A percentile compares a stretch with the other conserved stretches of the same genome.
These are phyloP conservation scores for Chaetomium tenue DNA, from an alignment of 495 filamentous ascomycete genomes.

Conservation along the genomic window DNA sequence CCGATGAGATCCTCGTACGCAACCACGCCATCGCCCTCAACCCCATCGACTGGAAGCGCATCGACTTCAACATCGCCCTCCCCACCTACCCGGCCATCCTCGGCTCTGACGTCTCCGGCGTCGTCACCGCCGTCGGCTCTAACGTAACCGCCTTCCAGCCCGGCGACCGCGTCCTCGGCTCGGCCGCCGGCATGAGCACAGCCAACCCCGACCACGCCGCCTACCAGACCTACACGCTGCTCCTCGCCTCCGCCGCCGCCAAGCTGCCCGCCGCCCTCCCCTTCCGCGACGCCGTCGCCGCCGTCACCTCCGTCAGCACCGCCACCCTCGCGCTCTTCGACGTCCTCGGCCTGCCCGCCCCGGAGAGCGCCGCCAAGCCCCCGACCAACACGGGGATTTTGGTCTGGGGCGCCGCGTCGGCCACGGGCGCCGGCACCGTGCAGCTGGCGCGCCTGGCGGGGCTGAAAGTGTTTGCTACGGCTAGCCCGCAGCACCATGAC, in stretches of 20 bases:
- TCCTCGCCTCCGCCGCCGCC: conserved; percentile 29
- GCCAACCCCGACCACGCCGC: conserved; percentile 26
- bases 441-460: conserved; percentile 47
- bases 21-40: conserved; percentile 45
- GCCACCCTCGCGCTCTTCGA: conserved; percentile 39
- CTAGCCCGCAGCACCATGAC: conserved; percentile 37
- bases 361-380: background rate
- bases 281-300: conserved; percentile 41
- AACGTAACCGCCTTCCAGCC: conserved; percentile 45
- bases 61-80: conserved; percentile 35
- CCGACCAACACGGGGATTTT: conserved; percentile 41
- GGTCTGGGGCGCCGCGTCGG: conserved; percentile 60
- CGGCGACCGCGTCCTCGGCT: conserved; percentile 48
- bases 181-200: conserved; percentile 20
- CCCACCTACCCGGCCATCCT: conserved; percentile 50
- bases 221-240: conserved; percentile 46
- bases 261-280: conserved; percentile 34
- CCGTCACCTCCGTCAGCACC: conserved; percentile 40
- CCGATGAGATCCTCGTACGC: conserved; percentile 41
- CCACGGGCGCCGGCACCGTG: conserved; percentile 50
- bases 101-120: conserved; percentile 56
- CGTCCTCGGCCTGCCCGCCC: conserved; percentile 35
- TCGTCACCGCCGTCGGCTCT: conserved; percentile 48
- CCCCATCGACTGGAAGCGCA: conserved; percentile 50
- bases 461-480: conserved; percentile 41